Conservation (phyloP, 164 flowering plant species). For the Tetrastigma voinierianum region DNA sequence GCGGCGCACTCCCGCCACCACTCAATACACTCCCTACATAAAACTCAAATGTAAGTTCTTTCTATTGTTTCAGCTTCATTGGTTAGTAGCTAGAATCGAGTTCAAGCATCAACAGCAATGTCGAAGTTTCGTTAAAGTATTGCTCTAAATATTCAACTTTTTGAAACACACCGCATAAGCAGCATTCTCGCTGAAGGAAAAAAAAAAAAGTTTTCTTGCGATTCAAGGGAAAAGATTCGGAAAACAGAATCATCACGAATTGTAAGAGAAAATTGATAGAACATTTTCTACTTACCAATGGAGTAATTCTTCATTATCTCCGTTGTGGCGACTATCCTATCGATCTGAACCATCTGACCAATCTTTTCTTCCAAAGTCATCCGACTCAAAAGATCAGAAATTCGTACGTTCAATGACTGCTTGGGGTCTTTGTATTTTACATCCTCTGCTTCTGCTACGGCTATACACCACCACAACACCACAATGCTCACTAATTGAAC, state of each 20-base stretch:
- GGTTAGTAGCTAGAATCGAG: neutral
- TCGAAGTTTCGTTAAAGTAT: neutral
- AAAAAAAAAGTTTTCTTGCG: neutral
- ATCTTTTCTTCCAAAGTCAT: slow-evolving; percentile 63
- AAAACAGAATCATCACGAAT: neutral
- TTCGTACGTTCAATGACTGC: slow-evolving; percentile 35
- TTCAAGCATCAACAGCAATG: neutral
- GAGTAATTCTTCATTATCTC: slow-evolving; percentile 34
- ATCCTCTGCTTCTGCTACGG: slow-evolving; percentile 23
- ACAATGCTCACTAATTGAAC: slow-evolving; percentile 7
- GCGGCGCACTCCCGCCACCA: slow-evolving; percentile 63
- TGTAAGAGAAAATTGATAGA: neutral
- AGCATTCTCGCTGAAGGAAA: neutral
- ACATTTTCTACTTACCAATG: slow-evolving; percentile 31
- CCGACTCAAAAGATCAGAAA: slow-evolving; percentile 40
- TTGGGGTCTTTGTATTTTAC: slow-evolving; percentile 45
- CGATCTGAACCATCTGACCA: slow-evolving; percentile 65
- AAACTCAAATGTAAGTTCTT: neutral
- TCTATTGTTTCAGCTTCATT: neutral
- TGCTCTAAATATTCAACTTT: too few species aligned
- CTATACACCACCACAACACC: slow-evolving; percentile 18
- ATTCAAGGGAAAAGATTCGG: neutral
- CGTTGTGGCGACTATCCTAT: slow-evolving; percentile 39
- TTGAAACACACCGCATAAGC: neutral
- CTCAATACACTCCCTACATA: slow-evolving; percentile 54